Evolutionary conservation across 2,329 filamentous ascomycete genomes (phyloP).

Genomic region (Cadophora malorum): DNA sequence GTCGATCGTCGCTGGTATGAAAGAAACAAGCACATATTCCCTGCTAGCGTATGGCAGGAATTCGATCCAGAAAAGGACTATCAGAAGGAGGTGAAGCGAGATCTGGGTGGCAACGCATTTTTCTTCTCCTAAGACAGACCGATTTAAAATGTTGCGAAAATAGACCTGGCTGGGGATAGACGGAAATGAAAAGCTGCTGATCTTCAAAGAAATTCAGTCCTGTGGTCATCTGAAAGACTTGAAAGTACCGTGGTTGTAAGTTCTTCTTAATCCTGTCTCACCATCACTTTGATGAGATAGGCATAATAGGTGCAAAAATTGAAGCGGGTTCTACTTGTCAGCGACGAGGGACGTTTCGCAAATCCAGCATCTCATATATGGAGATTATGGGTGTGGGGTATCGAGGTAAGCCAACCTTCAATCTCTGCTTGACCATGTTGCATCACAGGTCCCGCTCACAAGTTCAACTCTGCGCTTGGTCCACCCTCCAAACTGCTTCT

Average conservation of each 20-base stretch:
- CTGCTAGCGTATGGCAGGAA: conserved; percentile 93
- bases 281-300: neutral
- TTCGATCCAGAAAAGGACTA: conserved; percentile 93
- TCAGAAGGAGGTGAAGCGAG: conserved; percentile 76
- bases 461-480: no score
- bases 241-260: neutral
- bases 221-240: neutral
- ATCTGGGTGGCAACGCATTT: conserved; percentile 89
- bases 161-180: neutral
- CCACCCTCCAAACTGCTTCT: no score
- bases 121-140: conserved; percentile 69
- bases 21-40: conserved; percentile 97
- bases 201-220: neutral
- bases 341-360: neutral
- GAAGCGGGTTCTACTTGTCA: neutral
- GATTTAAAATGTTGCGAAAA: neutral
- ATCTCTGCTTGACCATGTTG: no score
- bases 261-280: neutral
- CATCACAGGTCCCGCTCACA: neutral
- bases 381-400: no score
- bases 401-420: no score
- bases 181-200: conserved; percentile 2
- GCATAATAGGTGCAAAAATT: neutral
- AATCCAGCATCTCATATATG: neutral
- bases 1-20: conserved; percentile 98